Conservation (phyloP, 768 basidiomycete genomes). For the Pisolithus marmoratus region DNA sequence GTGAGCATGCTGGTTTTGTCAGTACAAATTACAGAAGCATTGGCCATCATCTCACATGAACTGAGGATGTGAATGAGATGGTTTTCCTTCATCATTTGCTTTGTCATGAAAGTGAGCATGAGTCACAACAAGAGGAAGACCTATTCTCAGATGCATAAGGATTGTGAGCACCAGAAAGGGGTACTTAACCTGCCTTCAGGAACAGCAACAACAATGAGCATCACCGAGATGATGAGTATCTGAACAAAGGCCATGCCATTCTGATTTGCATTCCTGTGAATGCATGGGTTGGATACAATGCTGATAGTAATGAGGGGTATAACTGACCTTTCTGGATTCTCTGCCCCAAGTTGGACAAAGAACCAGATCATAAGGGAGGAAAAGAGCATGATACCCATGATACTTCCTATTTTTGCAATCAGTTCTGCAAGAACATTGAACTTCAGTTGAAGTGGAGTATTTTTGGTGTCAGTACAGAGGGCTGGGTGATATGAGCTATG, state of each 20-base stretch:
- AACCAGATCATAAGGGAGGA: conserved; percentile 85
- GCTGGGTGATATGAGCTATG: conserved; percentile 38
- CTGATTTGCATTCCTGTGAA: conserved; percentile 56
- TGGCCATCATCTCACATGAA: conserved; percentile 98
- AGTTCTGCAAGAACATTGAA: conserved; percentile 90
- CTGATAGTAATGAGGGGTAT: background rate
- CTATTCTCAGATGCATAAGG: conserved; percentile 29
- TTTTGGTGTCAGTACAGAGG: conserved; percentile 78
- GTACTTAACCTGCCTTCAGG: conserved; percentile 54
- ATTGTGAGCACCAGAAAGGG: background rate
- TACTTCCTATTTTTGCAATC: conserved; percentile 86
- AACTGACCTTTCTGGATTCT: conserved; percentile 49
- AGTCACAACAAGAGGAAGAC: conserved; percentile 92
- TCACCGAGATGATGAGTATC: conserved; percentile 92
- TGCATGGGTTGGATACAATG: conserved; percentile 9
- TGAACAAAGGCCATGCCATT: conserved; percentile 90
- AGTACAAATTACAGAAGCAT: conserved; percentile 92
- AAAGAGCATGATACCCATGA: conserved; percentile 81
- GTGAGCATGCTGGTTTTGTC: conserved; percentile 98
- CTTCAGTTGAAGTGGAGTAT: conserved; percentile 92
- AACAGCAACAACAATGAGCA: conserved; percentile 82
- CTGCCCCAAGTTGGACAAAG: conserved; percentile 77
- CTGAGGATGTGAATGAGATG: conserved; percentile 92
- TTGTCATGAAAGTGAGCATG: conserved; percentile 98
- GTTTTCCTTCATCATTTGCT: conserved; percentile 93